These are phyloP conservation scores for Ogataea naganishii DNA, from an alignment of 805 yeast species.

Conservation along the genomic window DNA sequence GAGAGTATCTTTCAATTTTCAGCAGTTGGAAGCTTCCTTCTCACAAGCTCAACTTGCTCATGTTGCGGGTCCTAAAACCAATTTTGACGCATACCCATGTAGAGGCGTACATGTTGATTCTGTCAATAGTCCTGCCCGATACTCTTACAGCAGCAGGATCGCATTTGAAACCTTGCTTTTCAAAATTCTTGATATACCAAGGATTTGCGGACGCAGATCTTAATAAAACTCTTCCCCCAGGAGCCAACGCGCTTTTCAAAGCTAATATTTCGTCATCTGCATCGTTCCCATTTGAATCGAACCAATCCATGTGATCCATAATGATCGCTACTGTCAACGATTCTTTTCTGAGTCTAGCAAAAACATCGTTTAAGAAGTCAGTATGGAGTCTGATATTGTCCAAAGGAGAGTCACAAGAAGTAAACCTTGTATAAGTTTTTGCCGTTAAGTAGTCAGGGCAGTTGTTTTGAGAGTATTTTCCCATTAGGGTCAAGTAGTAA, in stretches of 20 bases:
- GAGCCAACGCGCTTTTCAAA: conserved; percentile 49
- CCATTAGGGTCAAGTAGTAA: conserved; percentile 61
- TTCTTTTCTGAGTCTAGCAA: conserved; percentile 50
- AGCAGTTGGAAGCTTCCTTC: too few relatives aligned
- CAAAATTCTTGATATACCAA: conserved; percentile 70
- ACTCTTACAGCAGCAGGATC: conserved; percentile 61
- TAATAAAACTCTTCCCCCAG: conserved; percentile 66
- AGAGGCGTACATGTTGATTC: conserved; percentile 83
- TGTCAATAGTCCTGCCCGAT: conserved; percentile 59
- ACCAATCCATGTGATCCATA: conserved; percentile 95
- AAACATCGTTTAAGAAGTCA: conserved; percentile 69
- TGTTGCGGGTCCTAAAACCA: conserved; percentile 27
- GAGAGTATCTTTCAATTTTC: too few relatives aligned
- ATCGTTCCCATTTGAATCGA: conserved; percentile 54
- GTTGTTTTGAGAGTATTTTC: conserved; percentile 48
- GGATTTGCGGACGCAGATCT: conserved; percentile 69
- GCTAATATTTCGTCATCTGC: conserved; percentile 62
- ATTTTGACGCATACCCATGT: conserved; percentile 75
- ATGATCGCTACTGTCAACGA: conserved; percentile 70
- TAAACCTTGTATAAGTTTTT: conserved; percentile 44
- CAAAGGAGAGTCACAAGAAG: conserved; percentile 38
- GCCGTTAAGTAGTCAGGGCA: conserved; percentile 71
- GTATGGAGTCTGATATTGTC: conserved; percentile 73
- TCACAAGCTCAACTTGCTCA: conserved; percentile 36
- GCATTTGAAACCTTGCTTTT: conserved; percentile 58